Percentiles rank a stretch among this genome's conserved stretches.
Evolutionary conservation across 495 filamentous ascomycete genomes (phyloP).

Genomic region (Penicillium verhagenii): DNA sequence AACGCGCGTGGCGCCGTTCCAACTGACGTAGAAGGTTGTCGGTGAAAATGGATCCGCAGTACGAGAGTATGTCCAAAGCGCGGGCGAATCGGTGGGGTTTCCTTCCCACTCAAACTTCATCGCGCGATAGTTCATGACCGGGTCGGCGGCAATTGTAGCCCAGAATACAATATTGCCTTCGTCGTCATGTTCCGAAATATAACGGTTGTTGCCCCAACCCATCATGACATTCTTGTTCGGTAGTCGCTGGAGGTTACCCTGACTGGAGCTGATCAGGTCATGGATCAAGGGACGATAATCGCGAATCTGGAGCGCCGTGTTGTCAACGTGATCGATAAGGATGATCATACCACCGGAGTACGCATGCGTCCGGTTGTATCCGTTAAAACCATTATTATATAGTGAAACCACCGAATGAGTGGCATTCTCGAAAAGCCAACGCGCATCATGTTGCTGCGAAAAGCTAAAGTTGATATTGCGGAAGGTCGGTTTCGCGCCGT

Average conservation of each 20-base stretch:
- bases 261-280: conserved; percentile 54
- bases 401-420: conserved; percentile 53
- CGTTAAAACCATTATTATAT: conserved; percentile 57
- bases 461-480: conserved; percentile 53
- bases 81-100: conserved; percentile 42
- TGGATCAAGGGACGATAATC: conserved; percentile 41
- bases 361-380: conserved; percentile 44
- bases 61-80: conserved; percentile 43
- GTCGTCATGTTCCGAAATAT: conserved; percentile 56
- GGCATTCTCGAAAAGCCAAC: conserved; percentile 51
- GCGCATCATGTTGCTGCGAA: conserved; percentile 63
- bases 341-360: conserved; percentile 60
- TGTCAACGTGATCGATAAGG: conserved; percentile 50
- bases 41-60: conserved; percentile 27
- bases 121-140: conserved; percentile 46
- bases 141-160: conserved; percentile 34
- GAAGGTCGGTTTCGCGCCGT: conserved; percentile 51
- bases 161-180: conserved; percentile 55
- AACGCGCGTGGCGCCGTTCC: conserved; percentile 50
- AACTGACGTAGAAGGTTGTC: conserved; percentile 46
- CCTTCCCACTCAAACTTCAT: conserved; percentile 47
- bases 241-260: conserved; percentile 60
- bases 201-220: conserved; percentile 60
- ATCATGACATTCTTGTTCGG: conserved; percentile 56
- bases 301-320: conserved; percentile 47